Percentiles rank a stretch among this genome's conserved stretches.
Evolutionary conservation across 768 basidiomycete species (phyloP).

Genomic region (Neoboletus subvelutipes): DNA sequence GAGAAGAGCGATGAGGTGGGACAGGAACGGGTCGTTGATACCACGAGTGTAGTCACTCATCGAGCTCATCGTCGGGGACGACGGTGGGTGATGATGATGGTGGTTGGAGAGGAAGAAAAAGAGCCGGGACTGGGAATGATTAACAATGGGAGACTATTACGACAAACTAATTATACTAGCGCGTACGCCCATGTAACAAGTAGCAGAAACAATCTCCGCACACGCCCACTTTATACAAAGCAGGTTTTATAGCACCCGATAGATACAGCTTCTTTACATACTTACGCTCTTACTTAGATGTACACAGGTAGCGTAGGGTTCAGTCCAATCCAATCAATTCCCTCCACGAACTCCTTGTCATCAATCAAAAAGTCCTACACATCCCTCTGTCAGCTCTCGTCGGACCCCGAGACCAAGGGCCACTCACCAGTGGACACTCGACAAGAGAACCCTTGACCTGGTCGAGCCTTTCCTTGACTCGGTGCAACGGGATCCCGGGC

Average conservation of each 20-base stretch:
- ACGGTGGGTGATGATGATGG: conserved; percentile 1
- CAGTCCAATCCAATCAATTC: conserved; percentile 69
- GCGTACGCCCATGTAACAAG: neutral
- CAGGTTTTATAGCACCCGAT: neutral
- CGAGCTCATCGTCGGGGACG: conserved; percentile 36
- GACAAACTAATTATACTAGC: neutral
- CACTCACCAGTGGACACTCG: conserved; percentile 67
- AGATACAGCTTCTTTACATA: conserved; percentile 10
- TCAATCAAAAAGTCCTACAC: conserved; percentile 82
- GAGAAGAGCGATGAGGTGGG: conserved; percentile 56
- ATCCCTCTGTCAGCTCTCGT: conserved; percentile 8
- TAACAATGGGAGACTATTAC: neutral
- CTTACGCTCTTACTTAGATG: conserved; percentile 50
- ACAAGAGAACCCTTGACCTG: conserved; percentile 73
- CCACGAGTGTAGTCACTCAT: conserved; percentile 23
- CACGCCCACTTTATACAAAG: neutral
- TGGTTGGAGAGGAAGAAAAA: conserved; percentile 3
- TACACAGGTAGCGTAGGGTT: conserved; percentile 82
- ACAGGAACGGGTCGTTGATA: conserved; percentile 41
- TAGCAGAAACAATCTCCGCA: conserved; percentile 23
- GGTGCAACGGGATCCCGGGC: conserved; percentile 59
- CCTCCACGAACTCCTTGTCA: conserved; percentile 66
- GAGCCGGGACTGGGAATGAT: neutral
- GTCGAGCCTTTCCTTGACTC: conserved; percentile 73
- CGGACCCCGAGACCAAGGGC: conserved; percentile 1